Base-by-base conservation (phyloP, 2,329 filamentous ascomycete genomes). In the Erysiphe neolycopersici region DNA sequence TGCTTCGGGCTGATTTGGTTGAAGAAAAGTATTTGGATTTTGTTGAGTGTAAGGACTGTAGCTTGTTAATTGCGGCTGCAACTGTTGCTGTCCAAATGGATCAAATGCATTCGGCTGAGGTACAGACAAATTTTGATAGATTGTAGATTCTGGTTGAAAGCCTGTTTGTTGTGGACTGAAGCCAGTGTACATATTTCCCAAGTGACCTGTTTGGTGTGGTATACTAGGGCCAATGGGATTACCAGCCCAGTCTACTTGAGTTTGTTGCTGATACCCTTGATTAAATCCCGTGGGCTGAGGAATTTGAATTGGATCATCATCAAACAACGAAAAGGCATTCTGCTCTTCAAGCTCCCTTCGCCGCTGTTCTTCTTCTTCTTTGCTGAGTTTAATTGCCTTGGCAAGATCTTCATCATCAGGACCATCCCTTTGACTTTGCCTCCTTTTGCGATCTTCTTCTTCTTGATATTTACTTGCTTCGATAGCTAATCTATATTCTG, bases 231-330 rank as follows among this genome's bases (percentile, higher is more conserved):
- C 81, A 54, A 95, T 78, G 12, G 85, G 83, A 59, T 98, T 98
- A 46, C 87, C 89, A 53, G 91, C 89, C 73, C 91, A 95, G 61
- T 98, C 89, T 16, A 98, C 89, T 12, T 83, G 82, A 45, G 79
- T 79, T 57, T 93, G 87, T 62, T 98, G 89, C 63, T 95, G 85
- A 56, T 98, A 98, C 40, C 87, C 87, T 62, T 93, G 85, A 60
- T 94, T 95, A 64, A 83, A 84, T 32, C 84, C 87, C 13, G 85
- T 95, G 36, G 79, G 71, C 53, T 83, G 78, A 29, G 51, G 49
- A 38, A 51, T 55, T 44, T 72, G 62, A 19, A 66, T 60, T 5
- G 75, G 68, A 32, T 72, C 71, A 52, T 92, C 81, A 53, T 92
- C 85, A 54, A 98, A 95, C n/a, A 98, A 68, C 17, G 83, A 75